These are phyloP conservation scores for Scopulariopsis brevicaulis DNA, from an alignment of 2,329 filamentous ascomycete genomes.

Conservation along the genomic window DNA sequence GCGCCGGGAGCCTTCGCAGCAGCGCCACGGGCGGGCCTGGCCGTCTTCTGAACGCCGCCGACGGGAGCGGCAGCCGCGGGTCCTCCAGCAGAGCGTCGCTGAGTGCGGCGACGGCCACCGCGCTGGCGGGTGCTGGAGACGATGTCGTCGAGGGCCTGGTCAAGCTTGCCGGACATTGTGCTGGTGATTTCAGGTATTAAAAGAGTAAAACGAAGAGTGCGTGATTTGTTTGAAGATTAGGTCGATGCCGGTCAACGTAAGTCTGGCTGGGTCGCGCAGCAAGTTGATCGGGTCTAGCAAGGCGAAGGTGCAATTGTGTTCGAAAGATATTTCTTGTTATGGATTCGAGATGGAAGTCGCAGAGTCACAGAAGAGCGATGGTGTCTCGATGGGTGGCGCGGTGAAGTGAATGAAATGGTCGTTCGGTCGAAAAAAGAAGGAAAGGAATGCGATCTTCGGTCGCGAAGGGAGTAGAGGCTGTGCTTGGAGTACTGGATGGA, in stretches of 20 bases:
- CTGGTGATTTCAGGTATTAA: conserved; percentile 14
- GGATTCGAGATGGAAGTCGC: background rate
- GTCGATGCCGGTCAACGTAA: background rate
- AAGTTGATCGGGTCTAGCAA: background rate
- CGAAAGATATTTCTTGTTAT: background rate
- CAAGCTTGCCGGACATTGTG: conserved; percentile 88
- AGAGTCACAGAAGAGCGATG: background rate
- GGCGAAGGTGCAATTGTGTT: background rate
- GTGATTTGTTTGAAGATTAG: conserved; percentile 4
- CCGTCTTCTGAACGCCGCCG: conserved; percentile 76
- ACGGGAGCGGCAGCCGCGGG: conserved; percentile 56
- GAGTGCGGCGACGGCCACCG: conserved; percentile 39
- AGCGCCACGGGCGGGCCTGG: conserved; percentile 47
- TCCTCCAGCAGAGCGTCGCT: conserved; percentile 39
- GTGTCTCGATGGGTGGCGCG: background rate
- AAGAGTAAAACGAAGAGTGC: conserved; percentile 10
- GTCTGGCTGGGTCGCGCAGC: background rate
- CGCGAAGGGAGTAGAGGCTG: background rate
- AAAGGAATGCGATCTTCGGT: background rate
- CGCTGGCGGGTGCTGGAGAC: conserved; percentile 62
- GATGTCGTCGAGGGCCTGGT: conserved; percentile 96
- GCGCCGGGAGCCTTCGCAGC: conserved; percentile 51
- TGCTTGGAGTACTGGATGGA: background rate
- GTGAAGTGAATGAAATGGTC: background rate
- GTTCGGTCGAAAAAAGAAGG: background rate